Evolutionary conservation across 371 early-diverging fungal species (phyloP).

Genomic region (Neoconidiobolus thromboides): DNA sequence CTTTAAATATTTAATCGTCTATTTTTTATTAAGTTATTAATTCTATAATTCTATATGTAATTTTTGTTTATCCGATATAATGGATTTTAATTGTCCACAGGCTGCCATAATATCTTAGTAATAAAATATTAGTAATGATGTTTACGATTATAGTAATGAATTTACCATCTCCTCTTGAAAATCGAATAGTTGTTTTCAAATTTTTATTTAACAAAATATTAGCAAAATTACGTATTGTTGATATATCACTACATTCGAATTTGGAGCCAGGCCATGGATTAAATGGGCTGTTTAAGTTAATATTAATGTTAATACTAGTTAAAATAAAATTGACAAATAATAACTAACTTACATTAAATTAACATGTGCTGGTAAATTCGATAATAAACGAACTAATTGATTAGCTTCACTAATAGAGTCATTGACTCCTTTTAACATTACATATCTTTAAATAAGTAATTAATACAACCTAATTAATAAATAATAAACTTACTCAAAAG

Average conservation of each 20-base stretch:
- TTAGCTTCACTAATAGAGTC: constrained; percentile 48
- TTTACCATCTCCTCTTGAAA: constrained; percentile 33
- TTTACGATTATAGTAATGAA: not conserved
- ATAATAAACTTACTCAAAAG: constrained; percentile 35
- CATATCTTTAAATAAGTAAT: constrained; percentile 28
- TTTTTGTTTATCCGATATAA: constrained; percentile 4
- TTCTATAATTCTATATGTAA: too few relatives aligned
- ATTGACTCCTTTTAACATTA: constrained; percentile 67
- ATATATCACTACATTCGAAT: constrained; percentile 26
- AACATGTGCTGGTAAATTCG: constrained; percentile 52
- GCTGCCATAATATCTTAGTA: constrained; percentile 45
- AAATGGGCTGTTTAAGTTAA: constrained; percentile 28
- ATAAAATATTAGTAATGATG: constrained; percentile 6
- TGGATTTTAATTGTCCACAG: constrained; percentile 47
- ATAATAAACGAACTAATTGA: constrained; percentile 34
- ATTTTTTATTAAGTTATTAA: too few relatives aligned
- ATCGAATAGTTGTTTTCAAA: constrained; percentile 27
- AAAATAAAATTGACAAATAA: not conserved
- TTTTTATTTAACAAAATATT: constrained; percentile 21
- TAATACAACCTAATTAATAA: not conserved
- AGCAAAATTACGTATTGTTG: constrained; percentile 28
- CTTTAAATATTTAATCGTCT: too few relatives aligned
- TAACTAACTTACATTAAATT: constrained; percentile 45
- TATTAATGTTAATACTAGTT: not conserved
- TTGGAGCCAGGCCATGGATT: constrained; percentile 60